Evolutionary conservation across 2,329 filamentous ascomycete species (phyloP).

Genomic region (Cytospora mali): DNA sequence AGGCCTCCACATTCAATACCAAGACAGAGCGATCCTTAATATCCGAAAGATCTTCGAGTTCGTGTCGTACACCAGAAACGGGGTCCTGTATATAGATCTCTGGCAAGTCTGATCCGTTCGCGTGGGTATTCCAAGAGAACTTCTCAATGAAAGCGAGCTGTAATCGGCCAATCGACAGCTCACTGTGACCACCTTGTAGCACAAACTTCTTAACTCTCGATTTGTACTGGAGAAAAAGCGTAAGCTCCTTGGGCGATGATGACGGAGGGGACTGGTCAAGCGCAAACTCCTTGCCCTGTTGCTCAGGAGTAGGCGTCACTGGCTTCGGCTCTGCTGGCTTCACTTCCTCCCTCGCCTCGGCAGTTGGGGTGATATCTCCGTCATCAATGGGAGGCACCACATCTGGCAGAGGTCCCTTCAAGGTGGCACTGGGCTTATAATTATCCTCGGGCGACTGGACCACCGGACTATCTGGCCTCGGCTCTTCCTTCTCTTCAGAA

Average conservation of each 20-base stretch:
- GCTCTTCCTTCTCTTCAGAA: constrained; percentile 58
- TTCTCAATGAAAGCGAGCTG: constrained; percentile 98
- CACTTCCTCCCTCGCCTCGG: constrained; percentile 30
- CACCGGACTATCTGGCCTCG: constrained; percentile 46
- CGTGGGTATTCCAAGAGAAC: constrained; percentile 97
- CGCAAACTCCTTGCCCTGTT: constrained; percentile 56
- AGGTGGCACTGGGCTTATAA: constrained; percentile 58
- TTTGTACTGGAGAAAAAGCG: constrained; percentile 93
- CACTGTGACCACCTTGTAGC: constrained; percentile 78
- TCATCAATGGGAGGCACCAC: constrained; percentile 44
- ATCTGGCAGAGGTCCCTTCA: constrained; percentile 60
- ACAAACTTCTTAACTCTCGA: constrained; percentile 97
- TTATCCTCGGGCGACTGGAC: constrained; percentile 69
- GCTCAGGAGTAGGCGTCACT: constrained; percentile 42
- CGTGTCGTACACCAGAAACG: constrained; percentile 92
- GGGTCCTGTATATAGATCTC: constrained; percentile 98
- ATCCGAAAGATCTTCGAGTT: constrained; percentile 89
- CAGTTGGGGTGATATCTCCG: constrained; percentile 35
- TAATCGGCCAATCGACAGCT: constrained; percentile 82
- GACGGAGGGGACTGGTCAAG: constrained; percentile 69
- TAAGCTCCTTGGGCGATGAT: constrained; percentile 78
- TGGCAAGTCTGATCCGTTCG: constrained; percentile 87
- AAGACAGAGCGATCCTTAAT: constrained; percentile 94
- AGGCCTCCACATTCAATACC: constrained; percentile 88
- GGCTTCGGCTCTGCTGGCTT: constrained; percentile 25